Conservation (phyloP, 805 yeast genomes). For the Starmerella vitae region DNA sequence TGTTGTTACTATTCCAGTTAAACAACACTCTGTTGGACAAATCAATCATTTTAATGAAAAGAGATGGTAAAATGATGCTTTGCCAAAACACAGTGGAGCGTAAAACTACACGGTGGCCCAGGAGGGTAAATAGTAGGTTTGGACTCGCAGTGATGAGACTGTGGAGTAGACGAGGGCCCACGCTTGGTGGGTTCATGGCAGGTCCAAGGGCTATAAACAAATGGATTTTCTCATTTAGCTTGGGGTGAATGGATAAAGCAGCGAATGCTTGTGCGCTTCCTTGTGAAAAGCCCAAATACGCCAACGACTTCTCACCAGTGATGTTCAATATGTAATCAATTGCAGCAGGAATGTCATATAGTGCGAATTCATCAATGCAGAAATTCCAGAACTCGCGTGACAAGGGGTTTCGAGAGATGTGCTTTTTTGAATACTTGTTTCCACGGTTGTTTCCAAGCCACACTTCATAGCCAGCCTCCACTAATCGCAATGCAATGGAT, state of each 20-base stretch:
- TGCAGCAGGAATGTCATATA: slow-evolving; percentile 76
- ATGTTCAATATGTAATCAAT: slow-evolving; percentile 54
- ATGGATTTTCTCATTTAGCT: slow-evolving; percentile 41
- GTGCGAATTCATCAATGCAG: slow-evolving; percentile 80
- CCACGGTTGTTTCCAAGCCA: slow-evolving; percentile 95
- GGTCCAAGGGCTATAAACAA: slow-evolving; percentile 78
- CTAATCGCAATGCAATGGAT: slow-evolving; percentile 61
- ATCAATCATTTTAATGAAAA: slow-evolving; percentile 62
- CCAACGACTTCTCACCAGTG: slow-evolving; percentile 36
- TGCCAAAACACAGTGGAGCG: slow-evolving; percentile 75
- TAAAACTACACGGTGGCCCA: slow-evolving; percentile 61
- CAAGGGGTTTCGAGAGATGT: slow-evolving; percentile 34
- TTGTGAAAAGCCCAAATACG: slow-evolving; percentile 81
- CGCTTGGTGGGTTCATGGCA: slow-evolving; percentile 82
- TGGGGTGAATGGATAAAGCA: slow-evolving; percentile 49
- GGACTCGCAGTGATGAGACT: slow-evolving; percentile 68
- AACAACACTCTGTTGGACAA: slow-evolving; percentile 52
- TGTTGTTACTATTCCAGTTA: slow-evolving; percentile 67
- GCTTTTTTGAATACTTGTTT: slow-evolving; percentile 82
- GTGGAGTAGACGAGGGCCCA: slow-evolving; percentile 63
- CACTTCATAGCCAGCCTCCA: slow-evolving; percentile 81
- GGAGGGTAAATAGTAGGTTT: slow-evolving; percentile 48
- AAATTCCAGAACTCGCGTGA: slow-evolving; percentile 69
- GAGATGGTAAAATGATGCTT: slow-evolving; percentile 58
- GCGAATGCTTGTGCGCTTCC: slow-evolving; percentile 93